Evolutionary conservation across 2,329 filamentous ascomycete genomes (phyloP).

Genomic region (Stemphylium vesicarium): DNA sequence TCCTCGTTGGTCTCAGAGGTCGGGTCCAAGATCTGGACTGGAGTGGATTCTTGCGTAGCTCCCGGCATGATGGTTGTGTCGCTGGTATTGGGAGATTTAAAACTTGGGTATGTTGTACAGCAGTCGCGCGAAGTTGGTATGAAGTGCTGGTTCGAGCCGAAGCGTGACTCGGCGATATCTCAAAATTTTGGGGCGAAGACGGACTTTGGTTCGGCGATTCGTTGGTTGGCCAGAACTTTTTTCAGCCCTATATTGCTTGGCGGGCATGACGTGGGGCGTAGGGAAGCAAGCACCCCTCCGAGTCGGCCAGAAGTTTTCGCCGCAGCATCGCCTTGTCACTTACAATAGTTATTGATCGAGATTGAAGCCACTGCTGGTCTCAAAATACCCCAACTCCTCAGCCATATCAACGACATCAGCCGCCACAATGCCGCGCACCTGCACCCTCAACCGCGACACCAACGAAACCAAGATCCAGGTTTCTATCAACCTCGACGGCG

Average conservation of each 20-base stretch:
- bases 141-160: conserved; percentile 1
- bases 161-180: conserved; percentile 28
- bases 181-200: conserved; percentile 32
- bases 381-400: background rate
- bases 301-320: conserved; percentile 31
- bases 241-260: conserved; percentile 41
- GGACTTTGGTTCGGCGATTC: conserved; percentile 29
- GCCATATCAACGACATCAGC: background rate
- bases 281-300: conserved; percentile 18
- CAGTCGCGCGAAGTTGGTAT: background rate
- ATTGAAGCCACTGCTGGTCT: background rate
- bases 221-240: conserved; percentile 29
- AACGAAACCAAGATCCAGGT: conserved; percentile 98
- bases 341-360: background rate
- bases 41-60: conserved; percentile 26
- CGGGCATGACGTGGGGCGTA: conserved; percentile 31
- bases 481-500: conserved; percentile 91
- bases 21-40: conserved; percentile 31
- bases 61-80: conserved; percentile 27
- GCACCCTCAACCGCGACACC: conserved; percentile 83
- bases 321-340: background rate
- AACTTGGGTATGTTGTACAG: background rate
- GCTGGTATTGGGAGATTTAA: background rate
- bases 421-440: conserved; percentile 64
- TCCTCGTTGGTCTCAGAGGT: conserved; percentile 35